A percentile compares a stretch with the other conserved stretches of the same genome.
phyloP scores from a whole-genome alignment of 768 basidiomycete species.

The Austroboletus festivus region DNA sequence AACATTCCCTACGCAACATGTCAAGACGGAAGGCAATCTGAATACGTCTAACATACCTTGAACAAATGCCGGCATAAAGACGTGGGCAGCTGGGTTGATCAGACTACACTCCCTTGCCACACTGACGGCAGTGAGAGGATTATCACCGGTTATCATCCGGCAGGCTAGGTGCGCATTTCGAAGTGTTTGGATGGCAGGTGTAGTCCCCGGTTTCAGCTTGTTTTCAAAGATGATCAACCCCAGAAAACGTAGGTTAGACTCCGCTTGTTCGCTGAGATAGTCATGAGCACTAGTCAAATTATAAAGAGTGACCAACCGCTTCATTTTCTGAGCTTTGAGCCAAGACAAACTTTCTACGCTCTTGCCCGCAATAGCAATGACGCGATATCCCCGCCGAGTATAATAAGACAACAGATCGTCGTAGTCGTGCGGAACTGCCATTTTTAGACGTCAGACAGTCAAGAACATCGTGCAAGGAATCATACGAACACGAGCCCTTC shows the following conservation, averaged over 20 bases:
- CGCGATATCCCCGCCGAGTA: constrained; percentile 93
- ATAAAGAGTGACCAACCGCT: constrained; percentile 52
- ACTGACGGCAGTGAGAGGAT: constrained; percentile 93
- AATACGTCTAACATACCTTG: constrained; percentile 45
- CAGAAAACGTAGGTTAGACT: constrained; percentile 84
- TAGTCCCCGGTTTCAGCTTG: constrained; percentile 89
- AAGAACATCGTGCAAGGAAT: not conserved
- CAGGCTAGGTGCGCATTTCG: constrained; percentile 89
- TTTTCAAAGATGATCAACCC: constrained; percentile 98
- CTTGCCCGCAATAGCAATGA: constrained; percentile 97
- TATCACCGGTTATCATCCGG: constrained; percentile 98
- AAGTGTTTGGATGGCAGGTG: constrained; percentile 85
- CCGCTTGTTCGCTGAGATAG: constrained; percentile 80
- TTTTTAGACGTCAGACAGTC: constrained; percentile 13
- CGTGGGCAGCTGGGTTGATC: constrained; percentile 83
- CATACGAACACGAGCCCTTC: constrained; percentile 77
- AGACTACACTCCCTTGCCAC: constrained; percentile 93
- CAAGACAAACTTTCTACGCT: constrained; percentile 90
- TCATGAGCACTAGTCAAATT: constrained; percentile 4
- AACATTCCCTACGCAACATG: constrained; percentile 46
- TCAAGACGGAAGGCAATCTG: not conserved
- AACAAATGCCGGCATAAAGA: constrained; percentile 80
- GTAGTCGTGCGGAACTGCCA: constrained; percentile 89
- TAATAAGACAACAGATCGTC: constrained; percentile 96
- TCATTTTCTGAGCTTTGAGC: constrained; percentile 96